Percentiles rank a stretch among this genome's conserved stretches.
Conservation (phyloP, 169 alveolate genomes). For the Plasmodium ovale region DNA sequence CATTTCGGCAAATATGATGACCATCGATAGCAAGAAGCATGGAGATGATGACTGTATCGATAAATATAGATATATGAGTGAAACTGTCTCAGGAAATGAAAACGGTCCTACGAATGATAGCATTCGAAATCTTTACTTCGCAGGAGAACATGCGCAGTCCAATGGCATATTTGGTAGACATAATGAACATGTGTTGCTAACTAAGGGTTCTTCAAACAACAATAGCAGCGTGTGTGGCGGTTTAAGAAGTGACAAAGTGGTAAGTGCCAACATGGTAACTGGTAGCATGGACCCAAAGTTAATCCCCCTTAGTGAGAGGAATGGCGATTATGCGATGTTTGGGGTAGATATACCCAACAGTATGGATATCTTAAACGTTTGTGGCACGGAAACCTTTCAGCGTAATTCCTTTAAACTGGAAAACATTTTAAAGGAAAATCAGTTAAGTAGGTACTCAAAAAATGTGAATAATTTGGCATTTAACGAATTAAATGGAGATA, state of each 20-base stretch:
- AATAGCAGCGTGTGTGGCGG: too few species aligned
- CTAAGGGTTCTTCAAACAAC: background rate
- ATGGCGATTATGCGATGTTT: background rate
- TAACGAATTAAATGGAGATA: constrained; percentile 3
- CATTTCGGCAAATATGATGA: background rate
- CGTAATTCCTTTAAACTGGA: constrained; percentile 4
- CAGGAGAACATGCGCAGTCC: background rate
- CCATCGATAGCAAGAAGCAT: background rate
- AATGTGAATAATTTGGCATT: constrained; percentile 3
- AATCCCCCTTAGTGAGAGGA: background rate
- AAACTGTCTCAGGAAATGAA: background rate
- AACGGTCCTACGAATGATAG: background rate
- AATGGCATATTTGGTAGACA: background rate
- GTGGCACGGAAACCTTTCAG: constrained; percentile 5
- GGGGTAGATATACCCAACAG: background rate
- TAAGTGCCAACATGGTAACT: too few species aligned
- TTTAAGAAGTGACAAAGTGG: too few species aligned
- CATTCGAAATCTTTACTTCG: background rate
- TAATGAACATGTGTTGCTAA: constrained; percentile 9
- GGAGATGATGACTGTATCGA: background rate
- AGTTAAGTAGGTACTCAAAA: constrained; percentile 19
- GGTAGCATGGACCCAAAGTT: background rate
- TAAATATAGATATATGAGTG: background rate
- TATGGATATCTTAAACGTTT: background rate
- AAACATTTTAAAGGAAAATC: constrained; percentile 20